Evolutionary conservation across 2,329 filamentous ascomycete species (phyloP).

Genomic region (Aspergillus bombycis): DNA sequence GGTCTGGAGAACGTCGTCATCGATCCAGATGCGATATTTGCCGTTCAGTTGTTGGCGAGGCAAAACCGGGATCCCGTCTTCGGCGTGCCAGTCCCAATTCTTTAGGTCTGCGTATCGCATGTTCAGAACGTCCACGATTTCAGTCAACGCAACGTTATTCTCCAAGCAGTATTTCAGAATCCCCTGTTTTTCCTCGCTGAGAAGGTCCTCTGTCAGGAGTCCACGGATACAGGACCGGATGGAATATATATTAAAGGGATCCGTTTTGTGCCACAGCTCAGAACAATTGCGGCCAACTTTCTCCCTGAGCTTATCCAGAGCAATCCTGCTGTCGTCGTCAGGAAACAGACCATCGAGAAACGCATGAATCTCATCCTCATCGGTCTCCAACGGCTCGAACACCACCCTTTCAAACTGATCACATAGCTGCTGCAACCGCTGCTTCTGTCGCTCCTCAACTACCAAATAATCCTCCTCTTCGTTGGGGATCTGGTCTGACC

Average conservation of each 20-base stretch:
- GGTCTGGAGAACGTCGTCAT: slow-evolving; percentile 52
- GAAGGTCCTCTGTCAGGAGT: slow-evolving; percentile 45
- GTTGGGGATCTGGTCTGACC: slow-evolving; percentile 4
- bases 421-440: slow-evolving; percentile 40
- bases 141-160: slow-evolving; percentile 43
- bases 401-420: slow-evolving; percentile 46
- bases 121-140: slow-evolving; percentile 50
- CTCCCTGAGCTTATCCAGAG: slow-evolving; percentile 6
- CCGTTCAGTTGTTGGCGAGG: slow-evolving; percentile 49
- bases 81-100: slow-evolving; percentile 49
- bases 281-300: background rate
- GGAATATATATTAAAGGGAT: slow-evolving; percentile 36
- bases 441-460: slow-evolving; percentile 39
- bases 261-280: slow-evolving; percentile 19
- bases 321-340: slow-evolving; percentile 25
- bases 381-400: slow-evolving; percentile 40
- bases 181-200: slow-evolving; percentile 48
- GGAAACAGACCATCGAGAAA: slow-evolving; percentile 39
- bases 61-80: slow-evolving; percentile 45
- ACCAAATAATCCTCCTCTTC: slow-evolving; percentile 33
- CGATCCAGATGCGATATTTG: slow-evolving; percentile 51
- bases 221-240: slow-evolving; percentile 43
- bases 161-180: slow-evolving; percentile 45
- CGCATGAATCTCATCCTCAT: slow-evolving; percentile 32
- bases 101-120: slow-evolving; percentile 47